phyloP scores from a whole-genome alignment of 208 protist species.

The Acanthamoeba healyi region DNA sequence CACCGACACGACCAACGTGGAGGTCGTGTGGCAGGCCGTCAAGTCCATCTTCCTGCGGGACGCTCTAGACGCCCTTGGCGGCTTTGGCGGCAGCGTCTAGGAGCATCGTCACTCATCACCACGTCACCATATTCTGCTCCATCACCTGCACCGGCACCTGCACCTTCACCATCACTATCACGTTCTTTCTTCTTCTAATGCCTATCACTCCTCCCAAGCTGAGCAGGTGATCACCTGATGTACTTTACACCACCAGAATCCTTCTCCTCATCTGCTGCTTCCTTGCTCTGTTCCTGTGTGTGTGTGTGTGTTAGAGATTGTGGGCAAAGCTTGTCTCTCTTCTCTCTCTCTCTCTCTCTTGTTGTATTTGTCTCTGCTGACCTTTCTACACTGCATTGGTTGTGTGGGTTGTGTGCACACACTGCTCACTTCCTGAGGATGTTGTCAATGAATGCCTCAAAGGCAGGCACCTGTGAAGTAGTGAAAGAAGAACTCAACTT shows the following conservation, averaged over 20 bases:
- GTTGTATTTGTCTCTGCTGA: not conserved
- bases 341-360: too few relatives aligned
- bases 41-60: conserved; percentile 86
- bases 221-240: too few relatives aligned
- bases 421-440: not conserved
- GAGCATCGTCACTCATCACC: not conserved
- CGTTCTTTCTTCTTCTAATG: too few relatives aligned
- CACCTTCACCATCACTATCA: too few relatives aligned
- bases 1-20: conserved; percentile 91
- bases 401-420: not conserved
- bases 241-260: too few relatives aligned
- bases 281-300: too few relatives aligned
- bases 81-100: conserved; percentile 27
- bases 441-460: not conserved
- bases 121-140: too few relatives aligned
- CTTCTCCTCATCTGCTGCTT: too few relatives aligned
- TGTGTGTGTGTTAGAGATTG: too few relatives aligned
- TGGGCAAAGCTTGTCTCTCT: too few relatives aligned
- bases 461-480: not conserved
- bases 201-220: too few relatives aligned
- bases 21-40: conserved; percentile 89
- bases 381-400: not conserved
- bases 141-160: too few relatives aligned
- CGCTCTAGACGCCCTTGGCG: conserved; percentile 4
- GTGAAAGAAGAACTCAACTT: not conserved